phyloP scores from a whole-genome alignment of 176 grass and related monocot genomes.

The Oryza brachyantha region DNA sequence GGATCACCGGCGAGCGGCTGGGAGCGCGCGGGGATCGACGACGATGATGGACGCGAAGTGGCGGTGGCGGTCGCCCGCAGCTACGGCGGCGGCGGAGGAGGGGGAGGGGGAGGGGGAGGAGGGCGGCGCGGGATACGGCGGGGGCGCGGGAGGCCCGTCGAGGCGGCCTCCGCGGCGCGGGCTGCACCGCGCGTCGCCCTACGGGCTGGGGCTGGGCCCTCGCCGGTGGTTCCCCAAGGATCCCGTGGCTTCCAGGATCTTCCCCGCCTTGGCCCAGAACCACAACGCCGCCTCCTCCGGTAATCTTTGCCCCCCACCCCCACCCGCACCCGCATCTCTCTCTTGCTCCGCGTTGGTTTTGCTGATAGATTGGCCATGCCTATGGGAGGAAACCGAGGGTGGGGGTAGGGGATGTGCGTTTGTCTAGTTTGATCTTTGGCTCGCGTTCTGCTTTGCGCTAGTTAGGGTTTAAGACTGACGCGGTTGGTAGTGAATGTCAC shows the following conservation, averaged over 20 bases:
- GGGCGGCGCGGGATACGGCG: background rate
- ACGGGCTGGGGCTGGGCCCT: constrained; percentile 11
- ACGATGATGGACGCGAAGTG: constrained; percentile 17
- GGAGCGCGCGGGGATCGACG: background rate
- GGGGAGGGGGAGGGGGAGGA: constrained; percentile 33
- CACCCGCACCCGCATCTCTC: background rate
- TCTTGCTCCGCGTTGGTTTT: background rate
- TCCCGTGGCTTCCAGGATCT: constrained; percentile 34
- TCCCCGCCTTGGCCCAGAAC: constrained; percentile 14
- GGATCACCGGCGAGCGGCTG: background rate
- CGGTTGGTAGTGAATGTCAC: background rate
- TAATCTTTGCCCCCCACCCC: no score
- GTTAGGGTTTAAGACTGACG: background rate
- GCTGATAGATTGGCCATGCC: background rate
- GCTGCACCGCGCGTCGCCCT: constrained; percentile 41
- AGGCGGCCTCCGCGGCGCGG: constrained; percentile 35
- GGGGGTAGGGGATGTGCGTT: background rate
- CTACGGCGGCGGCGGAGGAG: no score
- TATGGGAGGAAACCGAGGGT: no score
- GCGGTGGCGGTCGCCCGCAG: constrained; percentile 37
- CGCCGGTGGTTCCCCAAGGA: constrained; percentile 31
- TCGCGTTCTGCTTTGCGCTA: background rate
- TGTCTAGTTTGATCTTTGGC: no score
- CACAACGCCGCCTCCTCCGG: constrained; percentile 8
- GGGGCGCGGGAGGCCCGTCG: constrained; percentile 30